Conservation (phyloP, 805 yeast genomes). For the Metschnikowia henanensis region DNA sequence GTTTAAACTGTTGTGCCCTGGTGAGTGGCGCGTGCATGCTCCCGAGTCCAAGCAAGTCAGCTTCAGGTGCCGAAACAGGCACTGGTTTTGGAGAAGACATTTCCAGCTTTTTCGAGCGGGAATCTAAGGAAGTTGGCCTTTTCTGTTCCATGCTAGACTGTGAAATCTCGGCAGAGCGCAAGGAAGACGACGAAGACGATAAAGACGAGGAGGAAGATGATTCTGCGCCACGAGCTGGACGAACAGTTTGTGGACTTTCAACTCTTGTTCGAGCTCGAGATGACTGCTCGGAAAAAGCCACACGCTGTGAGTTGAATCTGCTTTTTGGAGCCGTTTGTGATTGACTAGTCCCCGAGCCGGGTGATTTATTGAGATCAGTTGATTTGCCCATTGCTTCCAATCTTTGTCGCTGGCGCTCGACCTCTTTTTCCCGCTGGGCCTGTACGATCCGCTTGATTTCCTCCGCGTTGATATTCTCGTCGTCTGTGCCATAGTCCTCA, state of each 20-base stretch:
- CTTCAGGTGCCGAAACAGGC: conserved; percentile 6
- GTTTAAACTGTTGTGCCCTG: conserved; percentile 29
- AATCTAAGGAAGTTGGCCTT: background rate
- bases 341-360: background rate
- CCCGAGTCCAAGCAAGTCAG: conserved; percentile 31
- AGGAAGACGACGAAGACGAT: background rate
- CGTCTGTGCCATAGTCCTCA: conserved; percentile 47
- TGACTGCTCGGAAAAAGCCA: background rate
- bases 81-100: background rate
- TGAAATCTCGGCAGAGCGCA: background rate
- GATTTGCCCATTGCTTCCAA: conserved; percentile 5
- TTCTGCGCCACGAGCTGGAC: background rate
- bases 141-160: background rate
- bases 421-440: conserved; percentile 36
- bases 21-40: conserved; percentile 9
- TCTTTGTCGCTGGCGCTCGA: conserved; percentile 32
- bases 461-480: conserved; percentile 45
- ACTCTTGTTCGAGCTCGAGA: background rate
- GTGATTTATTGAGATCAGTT: background rate
- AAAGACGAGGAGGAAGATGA: background rate
- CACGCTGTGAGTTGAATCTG: background rate
- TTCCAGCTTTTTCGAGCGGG: background rate
- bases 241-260: background rate
- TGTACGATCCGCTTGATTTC: conserved; percentile 41
- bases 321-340: background rate